Conservation (phyloP, 2,329 filamentous ascomycete genomes). For the Penicillium expansum region DNA sequence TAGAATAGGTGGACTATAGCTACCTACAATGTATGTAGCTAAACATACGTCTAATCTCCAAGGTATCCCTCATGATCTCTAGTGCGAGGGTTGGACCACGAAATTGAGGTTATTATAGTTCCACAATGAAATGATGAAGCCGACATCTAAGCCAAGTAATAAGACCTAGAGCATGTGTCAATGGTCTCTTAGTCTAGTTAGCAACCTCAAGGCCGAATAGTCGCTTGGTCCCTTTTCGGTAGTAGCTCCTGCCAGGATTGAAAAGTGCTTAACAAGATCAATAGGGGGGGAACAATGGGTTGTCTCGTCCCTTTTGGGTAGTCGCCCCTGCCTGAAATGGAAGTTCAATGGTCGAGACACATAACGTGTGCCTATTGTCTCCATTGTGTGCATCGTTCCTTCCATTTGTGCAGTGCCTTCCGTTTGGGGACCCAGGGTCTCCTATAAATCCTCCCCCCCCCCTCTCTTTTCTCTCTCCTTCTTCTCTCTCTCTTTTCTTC, state of each 20-base stretch:
- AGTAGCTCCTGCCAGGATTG: neutral
- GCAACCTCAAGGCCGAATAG: neutral
- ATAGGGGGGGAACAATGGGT: neutral
- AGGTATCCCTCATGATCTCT: neutral
- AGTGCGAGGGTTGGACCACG: too few relatives aligned
- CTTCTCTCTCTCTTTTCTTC: conserved; percentile 1
- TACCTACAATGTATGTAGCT: neutral
- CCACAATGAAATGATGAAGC: neutral
- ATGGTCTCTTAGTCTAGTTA: neutral
- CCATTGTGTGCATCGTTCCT: neutral
- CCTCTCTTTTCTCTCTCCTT: conserved; percentile 1
- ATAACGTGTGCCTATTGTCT: neutral
- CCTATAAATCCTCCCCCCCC: neutral
- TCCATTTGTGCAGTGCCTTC: neutral
- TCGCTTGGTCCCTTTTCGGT: neutral
- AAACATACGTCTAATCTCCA: too few relatives aligned
- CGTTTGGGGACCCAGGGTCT: neutral
- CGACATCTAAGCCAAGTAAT: neutral
- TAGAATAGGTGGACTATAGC: too few relatives aligned
- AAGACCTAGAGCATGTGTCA: neutral
- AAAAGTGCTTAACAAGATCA: too few relatives aligned
- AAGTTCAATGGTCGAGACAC: neutral
- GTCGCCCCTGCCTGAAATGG: neutral
- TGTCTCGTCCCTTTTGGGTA: neutral
- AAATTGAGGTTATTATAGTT: neutral